Percentiles rank a stretch among this genome's conserved stretches.
Conservation (phyloP, 2,329 filamentous ascomycete genomes). For the Spiromastix sp. region DNA sequence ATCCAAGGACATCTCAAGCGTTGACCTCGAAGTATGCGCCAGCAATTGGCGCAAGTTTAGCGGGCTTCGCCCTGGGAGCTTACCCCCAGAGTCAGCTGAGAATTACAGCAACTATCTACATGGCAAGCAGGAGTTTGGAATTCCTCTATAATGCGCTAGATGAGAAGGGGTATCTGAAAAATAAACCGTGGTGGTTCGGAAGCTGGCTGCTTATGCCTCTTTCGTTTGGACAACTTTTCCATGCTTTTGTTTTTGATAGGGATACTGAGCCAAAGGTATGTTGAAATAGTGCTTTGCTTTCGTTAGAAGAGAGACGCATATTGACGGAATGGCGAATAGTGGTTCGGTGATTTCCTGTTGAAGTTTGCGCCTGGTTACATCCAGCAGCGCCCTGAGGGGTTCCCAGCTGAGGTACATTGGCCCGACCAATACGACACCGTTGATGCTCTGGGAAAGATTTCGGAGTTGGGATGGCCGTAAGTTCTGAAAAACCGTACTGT, state of each 20-base stretch:
- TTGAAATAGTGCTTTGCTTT: slow-evolving; percentile 3
- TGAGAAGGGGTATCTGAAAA: slow-evolving; percentile 53
- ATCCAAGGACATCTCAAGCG: slow-evolving; percentile 62
- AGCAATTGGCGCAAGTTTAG: slow-evolving; percentile 79
- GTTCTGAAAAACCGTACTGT: slow-evolving; percentile 25
- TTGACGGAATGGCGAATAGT: slow-evolving; percentile 19
- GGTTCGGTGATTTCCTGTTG: slow-evolving; percentile 56
- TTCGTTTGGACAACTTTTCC: slow-evolving; percentile 64
- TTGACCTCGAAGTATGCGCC: slow-evolving; percentile 78
- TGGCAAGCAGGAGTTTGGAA: slow-evolving; percentile 71
- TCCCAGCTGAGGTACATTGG: slow-evolving; percentile 60
- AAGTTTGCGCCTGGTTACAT: slow-evolving; percentile 69
- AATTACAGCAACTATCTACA: slow-evolving; percentile 71
- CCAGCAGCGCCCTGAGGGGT: slow-evolving; percentile 57
- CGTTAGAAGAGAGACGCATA: background rate
- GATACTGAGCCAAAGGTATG: slow-evolving; percentile 58
- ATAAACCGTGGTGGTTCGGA: slow-evolving; percentile 73
- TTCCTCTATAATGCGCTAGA: slow-evolving; percentile 79
- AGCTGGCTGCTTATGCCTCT: slow-evolving; percentile 74
- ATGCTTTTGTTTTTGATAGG: slow-evolving; percentile 66
- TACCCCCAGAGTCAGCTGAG: slow-evolving; percentile 62
- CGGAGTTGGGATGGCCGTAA: slow-evolving; percentile 72
- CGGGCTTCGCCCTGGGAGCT: slow-evolving; percentile 71
- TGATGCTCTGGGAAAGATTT: slow-evolving; percentile 72
- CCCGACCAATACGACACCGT: slow-evolving; percentile 65